Evolutionary conservation across 1,284 basidiomycete genomes (phyloP).

Genomic region (Heterobasidion irregulare): DNA sequence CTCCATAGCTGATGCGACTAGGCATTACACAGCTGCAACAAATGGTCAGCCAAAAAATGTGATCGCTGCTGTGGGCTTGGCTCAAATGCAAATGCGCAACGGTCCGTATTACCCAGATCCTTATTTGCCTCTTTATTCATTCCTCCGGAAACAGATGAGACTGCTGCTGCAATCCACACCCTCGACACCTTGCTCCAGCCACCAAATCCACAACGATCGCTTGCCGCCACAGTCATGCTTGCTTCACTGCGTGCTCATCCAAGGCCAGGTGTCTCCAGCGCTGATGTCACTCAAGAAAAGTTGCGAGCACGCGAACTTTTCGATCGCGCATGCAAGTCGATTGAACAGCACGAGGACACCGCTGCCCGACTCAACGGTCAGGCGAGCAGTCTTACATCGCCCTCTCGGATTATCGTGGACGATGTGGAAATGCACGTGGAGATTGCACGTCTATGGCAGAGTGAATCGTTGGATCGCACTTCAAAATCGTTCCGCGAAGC

Average conservation of each 20-base stretch:
- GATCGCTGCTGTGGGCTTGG: slow-evolving; percentile 75
- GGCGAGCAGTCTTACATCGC: slow-evolving; percentile 20
- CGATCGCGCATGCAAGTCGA: slow-evolving; percentile 62
- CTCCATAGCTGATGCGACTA: slow-evolving; percentile 52
- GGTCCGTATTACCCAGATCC: slow-evolving; percentile 35
- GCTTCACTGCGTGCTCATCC: slow-evolving; percentile 80
- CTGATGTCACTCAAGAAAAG: slow-evolving; percentile 68
- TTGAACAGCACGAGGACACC: slow-evolving; percentile 47
- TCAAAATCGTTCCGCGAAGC: slow-evolving; percentile 70
- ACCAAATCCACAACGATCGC: slow-evolving; percentile 51
- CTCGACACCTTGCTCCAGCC: slow-evolving; percentile 74
- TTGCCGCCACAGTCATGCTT: slow-evolving; percentile 84
- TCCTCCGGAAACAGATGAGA: slow-evolving; percentile 45
- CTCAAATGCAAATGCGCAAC: slow-evolving; percentile 78
- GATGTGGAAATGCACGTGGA: slow-evolving; percentile 84
- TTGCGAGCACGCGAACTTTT: slow-evolving; percentile 73
- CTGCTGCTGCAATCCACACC: slow-evolving; percentile 77
- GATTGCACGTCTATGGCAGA: slow-evolving; percentile 82
- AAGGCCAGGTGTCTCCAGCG: slow-evolving; percentile 67
- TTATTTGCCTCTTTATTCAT: background rate
- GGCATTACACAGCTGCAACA: slow-evolving; percentile 69
- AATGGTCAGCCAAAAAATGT: slow-evolving; percentile 70
- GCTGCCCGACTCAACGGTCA: slow-evolving; percentile 26
- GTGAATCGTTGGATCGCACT: slow-evolving; percentile 68
- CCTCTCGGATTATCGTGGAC: slow-evolving; percentile 50